phyloP scores from a whole-genome alignment of 2,329 filamentous ascomycete species.

The Simplicillium sp. region DNA sequence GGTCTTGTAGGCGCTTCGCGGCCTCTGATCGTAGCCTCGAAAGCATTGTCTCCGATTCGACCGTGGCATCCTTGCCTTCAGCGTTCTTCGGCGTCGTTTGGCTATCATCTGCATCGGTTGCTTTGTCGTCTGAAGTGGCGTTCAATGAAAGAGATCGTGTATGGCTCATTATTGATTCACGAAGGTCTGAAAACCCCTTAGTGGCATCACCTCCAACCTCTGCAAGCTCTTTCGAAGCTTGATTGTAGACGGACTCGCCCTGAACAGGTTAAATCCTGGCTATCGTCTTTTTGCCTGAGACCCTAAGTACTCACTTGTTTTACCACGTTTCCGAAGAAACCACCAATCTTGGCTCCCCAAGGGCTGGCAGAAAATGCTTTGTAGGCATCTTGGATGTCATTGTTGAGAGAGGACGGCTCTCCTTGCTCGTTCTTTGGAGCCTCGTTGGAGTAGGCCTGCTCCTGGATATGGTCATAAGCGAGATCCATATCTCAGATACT shows the following conservation, averaged over 20 bases:
- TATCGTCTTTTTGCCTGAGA: no score
- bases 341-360: slow-evolving; percentile 83
- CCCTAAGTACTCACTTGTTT: slow-evolving; percentile 58
- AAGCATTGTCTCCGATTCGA: slow-evolving; percentile 55
- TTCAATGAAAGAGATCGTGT: slow-evolving; percentile 66
- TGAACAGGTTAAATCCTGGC: slow-evolving; percentile 29
- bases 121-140: slow-evolving; percentile 22
- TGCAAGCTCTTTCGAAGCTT: slow-evolving; percentile 76
- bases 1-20: slow-evolving; percentile 73
- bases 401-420: slow-evolving; percentile 56
- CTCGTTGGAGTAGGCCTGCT: slow-evolving; percentile 62
- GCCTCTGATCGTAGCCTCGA: slow-evolving; percentile 69
- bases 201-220: slow-evolving; percentile 72
- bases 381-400: slow-evolving; percentile 90
- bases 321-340: slow-evolving; percentile 82
- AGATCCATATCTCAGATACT: slow-evolving; percentile 62
- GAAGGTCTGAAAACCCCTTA: slow-evolving; percentile 66
- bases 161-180: slow-evolving; percentile 57
- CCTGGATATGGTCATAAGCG: slow-evolving; percentile 93
- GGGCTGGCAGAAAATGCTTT: slow-evolving; percentile 84
- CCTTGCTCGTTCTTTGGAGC: slow-evolving; percentile 25
- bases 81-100: slow-evolving; percentile 35
- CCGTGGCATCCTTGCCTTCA: slow-evolving; percentile 31
- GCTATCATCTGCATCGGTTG: slow-evolving; percentile 23
- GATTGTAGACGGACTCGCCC: slow-evolving; percentile 75